Percentiles rank a stretch among this genome's conserved stretches.
These are phyloP conservation scores for Leptodermis oblonga DNA, from an alignment of 257 asterid species.

Conservation along the genomic window DNA sequence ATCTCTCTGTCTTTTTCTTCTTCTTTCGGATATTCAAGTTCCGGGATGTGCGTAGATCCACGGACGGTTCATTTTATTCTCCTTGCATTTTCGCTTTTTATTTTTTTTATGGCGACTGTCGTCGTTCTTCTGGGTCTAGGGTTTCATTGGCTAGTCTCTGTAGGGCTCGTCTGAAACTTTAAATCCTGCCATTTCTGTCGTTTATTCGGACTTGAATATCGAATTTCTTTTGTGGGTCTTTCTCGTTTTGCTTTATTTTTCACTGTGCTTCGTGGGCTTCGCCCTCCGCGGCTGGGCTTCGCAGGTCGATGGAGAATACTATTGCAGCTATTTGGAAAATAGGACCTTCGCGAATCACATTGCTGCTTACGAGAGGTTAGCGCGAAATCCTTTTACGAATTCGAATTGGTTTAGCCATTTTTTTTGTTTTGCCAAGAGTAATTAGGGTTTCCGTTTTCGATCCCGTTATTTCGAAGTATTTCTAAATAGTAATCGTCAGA, in stretches of 20 bases:
- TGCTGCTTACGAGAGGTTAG: slow-evolving; percentile 42
- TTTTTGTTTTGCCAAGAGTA: neutral
- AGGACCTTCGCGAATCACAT: slow-evolving; percentile 29
- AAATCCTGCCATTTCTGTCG: slow-evolving; percentile 27
- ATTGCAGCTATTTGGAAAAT: slow-evolving; percentile 16
- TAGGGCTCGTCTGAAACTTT: slow-evolving; percentile 41
- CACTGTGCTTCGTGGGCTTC: slow-evolving; percentile 13
- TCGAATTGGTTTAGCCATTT: slow-evolving; percentile 9
- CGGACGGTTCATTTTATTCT: neutral
- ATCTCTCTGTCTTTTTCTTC: neutral
- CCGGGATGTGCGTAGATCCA: neutral
- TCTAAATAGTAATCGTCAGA: slow-evolving; percentile 16
- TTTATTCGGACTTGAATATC: slow-evolving; percentile 11
- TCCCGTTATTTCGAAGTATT: slow-evolving; percentile 2
- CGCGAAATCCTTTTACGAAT: slow-evolving; percentile 13
- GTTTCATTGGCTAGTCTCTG: slow-evolving; percentile 35
- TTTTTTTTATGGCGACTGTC: slow-evolving; percentile 1
- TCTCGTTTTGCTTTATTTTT: slow-evolving; percentile 24
- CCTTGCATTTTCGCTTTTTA: neutral
- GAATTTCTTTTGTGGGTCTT: slow-evolving; percentile 15
- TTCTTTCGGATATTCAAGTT: neutral
- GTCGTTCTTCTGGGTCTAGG: slow-evolving; percentile 37
- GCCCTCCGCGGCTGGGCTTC: slow-evolving; percentile 20
- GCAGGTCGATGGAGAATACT: slow-evolving; percentile 41
- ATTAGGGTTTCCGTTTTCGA: slow-evolving; percentile 50